Evolutionary conservation across 805 yeast genomes (phyloP).

Genomic region (Limtongozyma cylindracea): DNA sequence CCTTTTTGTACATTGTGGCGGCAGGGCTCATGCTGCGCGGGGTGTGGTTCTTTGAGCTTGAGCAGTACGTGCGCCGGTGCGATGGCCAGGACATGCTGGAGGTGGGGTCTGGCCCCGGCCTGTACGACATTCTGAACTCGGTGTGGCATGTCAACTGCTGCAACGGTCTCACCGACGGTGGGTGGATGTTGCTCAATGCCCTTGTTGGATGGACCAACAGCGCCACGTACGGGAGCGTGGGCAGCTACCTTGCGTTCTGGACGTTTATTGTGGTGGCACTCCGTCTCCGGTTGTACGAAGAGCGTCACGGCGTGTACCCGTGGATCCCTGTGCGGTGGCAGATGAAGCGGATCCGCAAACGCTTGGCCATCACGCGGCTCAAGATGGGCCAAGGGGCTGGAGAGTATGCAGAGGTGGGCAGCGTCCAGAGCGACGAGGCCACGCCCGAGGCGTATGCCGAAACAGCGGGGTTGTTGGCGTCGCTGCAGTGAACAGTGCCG

Average conservation of each 20-base stretch:
- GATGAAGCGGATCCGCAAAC: slow-evolving; percentile 20
- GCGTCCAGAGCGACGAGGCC: no score
- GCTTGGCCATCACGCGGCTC: no score
- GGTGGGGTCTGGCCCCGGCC: slow-evolving; percentile 83
- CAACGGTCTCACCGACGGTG: slow-evolving; percentile 21
- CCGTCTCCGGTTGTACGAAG: slow-evolving; percentile 9
- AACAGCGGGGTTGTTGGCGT: no score
- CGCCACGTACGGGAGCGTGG: slow-evolving; percentile 17
- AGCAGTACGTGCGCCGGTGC: slow-evolving; percentile 46
- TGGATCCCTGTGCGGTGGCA: slow-evolving; percentile 37
- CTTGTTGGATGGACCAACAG: slow-evolving; percentile 19
- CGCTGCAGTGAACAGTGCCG: no score
- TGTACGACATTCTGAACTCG: slow-evolving; percentile 54
- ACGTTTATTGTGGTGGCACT: slow-evolving; percentile 8
- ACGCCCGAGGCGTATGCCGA: no score
- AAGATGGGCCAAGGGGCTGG: no score
- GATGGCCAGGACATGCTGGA: slow-evolving; percentile 72
- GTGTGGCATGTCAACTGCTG: slow-evolving; percentile 94
- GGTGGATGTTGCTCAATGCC: slow-evolving; percentile 21
- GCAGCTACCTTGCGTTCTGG: slow-evolving; percentile 13
- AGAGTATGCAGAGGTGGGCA: no score
- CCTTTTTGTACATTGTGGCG: slow-evolving; percentile 62
- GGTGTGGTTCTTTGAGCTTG: slow-evolving; percentile 75
- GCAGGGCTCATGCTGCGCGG: slow-evolving; percentile 76
- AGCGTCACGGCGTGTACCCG: slow-evolving; percentile 12